phyloP scores from a whole-genome alignment of 2,329 filamentous ascomycete genomes.

The Sclerotinia spermophila region DNA sequence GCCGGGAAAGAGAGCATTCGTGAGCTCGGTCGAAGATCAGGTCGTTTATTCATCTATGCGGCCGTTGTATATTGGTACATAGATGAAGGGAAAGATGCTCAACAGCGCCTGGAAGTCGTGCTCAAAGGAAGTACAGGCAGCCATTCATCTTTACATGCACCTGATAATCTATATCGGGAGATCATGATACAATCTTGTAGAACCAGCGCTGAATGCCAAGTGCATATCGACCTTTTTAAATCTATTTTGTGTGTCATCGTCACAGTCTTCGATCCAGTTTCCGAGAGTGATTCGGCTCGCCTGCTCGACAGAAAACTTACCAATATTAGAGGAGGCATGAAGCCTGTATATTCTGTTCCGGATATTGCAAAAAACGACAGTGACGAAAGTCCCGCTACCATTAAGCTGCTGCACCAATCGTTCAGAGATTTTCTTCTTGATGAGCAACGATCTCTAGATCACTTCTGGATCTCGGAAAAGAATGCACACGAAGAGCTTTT shows the following conservation, averaged over 20 bases:
- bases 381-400: slow-evolving; percentile 24
- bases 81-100: not conserved
- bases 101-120: not conserved
- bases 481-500: not conserved
- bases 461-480: slow-evolving; percentile 23
- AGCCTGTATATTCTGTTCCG: not conserved
- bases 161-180: not conserved
- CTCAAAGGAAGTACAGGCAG: not conserved
- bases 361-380: not conserved
- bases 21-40: not conserved
- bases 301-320: not conserved
- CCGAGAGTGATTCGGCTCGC: not conserved
- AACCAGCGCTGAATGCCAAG: not conserved
- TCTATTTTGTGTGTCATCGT: not conserved
- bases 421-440: slow-evolving; percentile 38
- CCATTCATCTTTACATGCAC: not conserved
- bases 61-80: slow-evolving; percentile 28
- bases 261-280: not conserved
- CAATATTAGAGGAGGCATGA: not conserved
- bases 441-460: slow-evolving; percentile 26
- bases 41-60: slow-evolving; percentile 33
- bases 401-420: slow-evolving; percentile 32
- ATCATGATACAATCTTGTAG: not conserved
- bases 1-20: not conserved
- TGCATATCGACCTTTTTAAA: not conserved